phyloP scores from a whole-genome alignment of 495 filamentous ascomycete genomes.

The Annulohypoxylon stygium region DNA sequence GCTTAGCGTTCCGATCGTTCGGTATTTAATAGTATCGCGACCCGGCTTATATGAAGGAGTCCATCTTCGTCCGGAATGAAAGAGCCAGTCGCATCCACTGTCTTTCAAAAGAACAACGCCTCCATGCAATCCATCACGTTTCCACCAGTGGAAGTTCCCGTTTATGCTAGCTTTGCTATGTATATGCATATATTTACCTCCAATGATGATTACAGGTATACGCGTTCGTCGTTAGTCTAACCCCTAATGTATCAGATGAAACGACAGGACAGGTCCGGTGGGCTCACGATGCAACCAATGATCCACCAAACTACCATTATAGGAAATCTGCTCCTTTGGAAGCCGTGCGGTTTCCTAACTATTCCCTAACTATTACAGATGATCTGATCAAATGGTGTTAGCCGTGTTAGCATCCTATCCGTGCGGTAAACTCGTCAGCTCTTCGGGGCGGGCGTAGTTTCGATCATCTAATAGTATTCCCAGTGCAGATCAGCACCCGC shows the following conservation, averaged over 20 bases:
- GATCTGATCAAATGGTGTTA: background rate
- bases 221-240: constrained; percentile 6
- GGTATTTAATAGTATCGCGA: constrained; percentile 21
- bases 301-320: constrained; percentile 20
- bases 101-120: background rate
- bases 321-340: constrained; percentile 19
- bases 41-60: background rate
- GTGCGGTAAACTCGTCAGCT: background rate
- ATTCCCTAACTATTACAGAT: background rate
- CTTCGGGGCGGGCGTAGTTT: background rate
- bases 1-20: constrained; percentile 29
- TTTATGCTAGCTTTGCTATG: background rate
- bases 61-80: background rate
- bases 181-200: constrained; percentile 3
- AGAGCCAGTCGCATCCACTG: constrained; percentile 4
- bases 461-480: constrained; percentile 9
- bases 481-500: constrained; percentile 4
- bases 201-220: background rate
- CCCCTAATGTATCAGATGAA: constrained; percentile 8
- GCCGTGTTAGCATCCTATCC: background rate
- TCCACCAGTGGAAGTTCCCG: background rate
- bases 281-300: constrained; percentile 22
- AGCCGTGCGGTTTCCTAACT: constrained; percentile 3
- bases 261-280: constrained; percentile 16
- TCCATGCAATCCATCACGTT: background rate